phyloP scores from a whole-genome alignment of 257 asterid species.

The Perilla frutescens region DNA sequence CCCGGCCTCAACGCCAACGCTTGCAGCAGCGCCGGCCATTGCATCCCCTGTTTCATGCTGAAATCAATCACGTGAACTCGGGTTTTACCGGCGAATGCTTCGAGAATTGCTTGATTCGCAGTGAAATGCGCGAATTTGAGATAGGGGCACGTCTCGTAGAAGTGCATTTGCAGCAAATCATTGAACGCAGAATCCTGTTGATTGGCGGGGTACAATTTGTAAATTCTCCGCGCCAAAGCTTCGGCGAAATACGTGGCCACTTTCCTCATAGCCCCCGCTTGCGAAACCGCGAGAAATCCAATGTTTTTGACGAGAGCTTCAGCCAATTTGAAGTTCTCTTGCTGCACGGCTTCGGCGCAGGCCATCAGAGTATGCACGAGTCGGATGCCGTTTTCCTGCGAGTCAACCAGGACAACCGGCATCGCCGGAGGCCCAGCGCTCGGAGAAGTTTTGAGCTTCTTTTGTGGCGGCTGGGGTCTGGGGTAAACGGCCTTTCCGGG shows the following conservation, averaged over 20 bases:
- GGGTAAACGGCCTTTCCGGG: constrained; percentile 79
- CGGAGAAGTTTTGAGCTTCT: constrained; percentile 49
- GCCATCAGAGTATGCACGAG: constrained; percentile 88
- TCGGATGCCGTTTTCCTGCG: constrained; percentile 84
- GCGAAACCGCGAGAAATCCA: constrained; percentile 74
- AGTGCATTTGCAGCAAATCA: constrained; percentile 78
- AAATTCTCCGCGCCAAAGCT: constrained; percentile 76
- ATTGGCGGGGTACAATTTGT: constrained; percentile 49
- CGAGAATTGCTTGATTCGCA: constrained; percentile 90
- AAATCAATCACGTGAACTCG: constrained; percentile 85
- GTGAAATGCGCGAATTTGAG: constrained; percentile 93
- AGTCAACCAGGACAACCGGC: constrained; percentile 70
- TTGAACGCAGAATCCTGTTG: constrained; percentile 64
- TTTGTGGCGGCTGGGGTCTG: constrained; percentile 49
- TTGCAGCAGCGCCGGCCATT: constrained; percentile 91
- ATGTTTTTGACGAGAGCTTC: constrained; percentile 75
- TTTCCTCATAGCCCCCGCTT: constrained; percentile 85
- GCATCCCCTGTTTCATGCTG: constrained; percentile 94
- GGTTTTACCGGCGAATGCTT: constrained; percentile 66
- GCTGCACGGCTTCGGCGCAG: constrained; percentile 86
- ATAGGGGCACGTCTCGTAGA: constrained; percentile 88
- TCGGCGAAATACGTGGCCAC: constrained; percentile 89
- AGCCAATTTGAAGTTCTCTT: constrained; percentile 64
- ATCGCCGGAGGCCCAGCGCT: constrained; percentile 6
- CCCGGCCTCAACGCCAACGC: constrained; percentile 84